These are phyloP conservation scores for Xylaria hypoxylon DNA, from an alignment of 2,329 filamentous ascomycete genomes.

Conservation along the genomic window DNA sequence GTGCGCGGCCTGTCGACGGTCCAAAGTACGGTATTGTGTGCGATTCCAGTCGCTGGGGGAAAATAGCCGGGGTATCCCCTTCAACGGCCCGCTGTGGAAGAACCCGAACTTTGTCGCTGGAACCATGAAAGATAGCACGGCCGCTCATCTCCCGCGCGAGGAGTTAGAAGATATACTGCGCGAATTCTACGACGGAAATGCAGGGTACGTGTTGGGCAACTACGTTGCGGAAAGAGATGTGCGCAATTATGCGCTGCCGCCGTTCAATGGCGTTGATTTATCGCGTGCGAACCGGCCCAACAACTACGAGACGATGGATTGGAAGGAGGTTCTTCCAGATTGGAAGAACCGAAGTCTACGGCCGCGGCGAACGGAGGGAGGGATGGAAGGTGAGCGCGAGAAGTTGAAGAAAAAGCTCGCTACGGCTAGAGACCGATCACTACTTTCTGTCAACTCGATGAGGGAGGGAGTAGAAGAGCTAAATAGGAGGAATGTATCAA, in stretches of 20 bases:
- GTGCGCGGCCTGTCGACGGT: constrained; percentile 44
- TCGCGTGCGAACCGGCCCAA: constrained; percentile 13
- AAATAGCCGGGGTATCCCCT: not conserved
- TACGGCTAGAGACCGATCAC: not conserved
- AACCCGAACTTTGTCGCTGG: constrained; percentile 43
- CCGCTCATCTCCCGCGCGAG: not conserved
- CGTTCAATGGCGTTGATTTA: constrained; percentile 38
- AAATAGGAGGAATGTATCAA: not conserved
- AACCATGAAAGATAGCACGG: not conserved
- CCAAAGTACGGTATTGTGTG: constrained; percentile 38
- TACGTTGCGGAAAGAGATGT: constrained; percentile 23
- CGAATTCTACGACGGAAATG: constrained; percentile 35
- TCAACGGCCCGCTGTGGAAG: constrained; percentile 41
- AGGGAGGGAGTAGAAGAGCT: not conserved
- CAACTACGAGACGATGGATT: constrained; percentile 30
- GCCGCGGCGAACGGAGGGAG: not conserved
- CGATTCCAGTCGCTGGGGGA: constrained; percentile 22
- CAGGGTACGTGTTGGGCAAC: constrained; percentile 30
- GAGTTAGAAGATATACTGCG: constrained; percentile 39
- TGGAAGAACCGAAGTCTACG: constrained; percentile 24
- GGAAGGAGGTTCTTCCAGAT: constrained; percentile 39
- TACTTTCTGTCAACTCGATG: not conserved
- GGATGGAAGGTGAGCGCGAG: not conserved
- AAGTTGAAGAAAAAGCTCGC: constrained; percentile 6
- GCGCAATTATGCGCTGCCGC: constrained; percentile 36